Evolutionary conservation across 352 stramenopile genomes (phyloP), one percentile per base, ranked within the genome.

Genomic region (Phytophthora litchii): DNA sequence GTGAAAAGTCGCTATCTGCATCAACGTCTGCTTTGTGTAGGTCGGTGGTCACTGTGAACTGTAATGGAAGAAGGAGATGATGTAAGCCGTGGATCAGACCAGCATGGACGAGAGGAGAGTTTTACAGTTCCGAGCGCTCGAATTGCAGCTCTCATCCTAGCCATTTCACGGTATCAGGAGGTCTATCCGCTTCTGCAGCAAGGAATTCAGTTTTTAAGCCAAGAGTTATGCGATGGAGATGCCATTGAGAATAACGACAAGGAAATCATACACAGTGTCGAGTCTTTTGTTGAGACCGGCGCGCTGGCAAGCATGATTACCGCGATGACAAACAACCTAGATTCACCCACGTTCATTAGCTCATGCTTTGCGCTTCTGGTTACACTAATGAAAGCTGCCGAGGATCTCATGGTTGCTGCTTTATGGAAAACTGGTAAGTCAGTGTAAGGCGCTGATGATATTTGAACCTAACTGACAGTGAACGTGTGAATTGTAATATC

Each of bases 111-210:
- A 3, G 40, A 41, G 12, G 10, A 42, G 13, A 54, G 50, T 3
- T 21, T 17, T 35, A 44, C 57, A 11, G 50, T 64, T 32, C 42
- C 70, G 7, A 67, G 61, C 34, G 34, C 56, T 13, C 53, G 62
- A 29, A 45, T 72, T 11, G 63, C 57, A 1, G 52, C 71, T 0
- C 52, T 85, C 37, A 35, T 78, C 37, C 61, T 67, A 10, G 43
- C 72, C 1, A 53, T 82, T 32, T 62, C 31, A 32, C 60, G 61
- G 32, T 77, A 74, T 49, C 51, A 72, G 21, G 57, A 72, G 21
- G 64, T 78, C 2, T 70, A 67, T 34, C 38, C 72, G 10, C 59
- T 78, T 38, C 31, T 76, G 6, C 31, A 61, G 14, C 61, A 54
- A 23, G 66, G 54, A 1, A 37, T 78, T 5, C 60, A 74, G 36